Base-by-base conservation (phyloP, 2,329 filamentous ascomycete genomes). In the Diaporthe helianthi region DNA sequence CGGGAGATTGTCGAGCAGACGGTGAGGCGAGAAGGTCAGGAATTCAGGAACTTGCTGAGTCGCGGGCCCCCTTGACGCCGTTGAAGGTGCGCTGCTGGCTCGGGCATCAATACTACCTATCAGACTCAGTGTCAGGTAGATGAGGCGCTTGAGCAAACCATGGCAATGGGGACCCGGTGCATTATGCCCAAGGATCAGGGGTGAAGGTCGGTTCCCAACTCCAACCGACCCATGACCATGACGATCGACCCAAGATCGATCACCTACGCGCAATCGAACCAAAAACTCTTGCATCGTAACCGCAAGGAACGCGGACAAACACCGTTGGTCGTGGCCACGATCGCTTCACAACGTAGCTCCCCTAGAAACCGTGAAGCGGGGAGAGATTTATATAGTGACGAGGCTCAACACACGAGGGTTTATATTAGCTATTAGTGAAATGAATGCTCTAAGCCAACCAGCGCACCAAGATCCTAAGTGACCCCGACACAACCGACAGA, bases 351-450 rank as follows among this genome's bases (percentile, higher is more conserved):
- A 22, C 6, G 31, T n/a, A 6, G 10, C 9, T n/a, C n/a, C n/a
- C n/a, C 13, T 9, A 33, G 3, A 24, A 36, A 3, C 7, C 10
- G 2, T 46, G 10, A 0, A 53, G 52, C 22, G 58, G 17, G 12
- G 17, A 49, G 10, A 26, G 33, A 29, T n/a, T n/a, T 6, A 41
- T 54, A n/a, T 65, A 69, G 17, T 67, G 41, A 55, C 69, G 73
- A 73, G 75, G 75, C 71, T 75, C 74, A 74, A 75, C 76, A 76
- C 73, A 73, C 74, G 74, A 73, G 74, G 76, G 75, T 73, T 74
- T 76, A 75, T 76, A 77, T 76, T 78, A 76, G 73, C 72, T 78
- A 78, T 78, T 78, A 78, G 68, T 68, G 69, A 76, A 69, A 67
- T 67, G 69, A 68, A 72, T 68, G 68, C 63, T 61, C 52, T 41